Conservation (phyloP, 2,329 filamentous ascomycete genomes). For the Alternaria postmessia region DNA sequence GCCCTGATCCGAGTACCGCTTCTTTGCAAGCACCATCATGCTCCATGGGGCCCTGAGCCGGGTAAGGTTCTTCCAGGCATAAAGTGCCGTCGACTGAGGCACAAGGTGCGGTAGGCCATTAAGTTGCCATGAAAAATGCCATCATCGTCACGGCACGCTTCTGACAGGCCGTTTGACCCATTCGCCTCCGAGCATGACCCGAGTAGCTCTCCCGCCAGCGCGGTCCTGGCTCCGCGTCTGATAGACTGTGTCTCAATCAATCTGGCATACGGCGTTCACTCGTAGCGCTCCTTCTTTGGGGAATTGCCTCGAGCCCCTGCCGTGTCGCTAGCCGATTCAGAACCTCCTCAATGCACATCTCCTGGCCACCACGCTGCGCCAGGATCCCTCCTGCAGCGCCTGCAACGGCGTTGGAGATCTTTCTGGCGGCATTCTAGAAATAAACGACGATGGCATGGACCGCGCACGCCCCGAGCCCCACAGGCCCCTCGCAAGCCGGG, state of each 20-base stretch:
- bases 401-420: slow-evolving; percentile 54
- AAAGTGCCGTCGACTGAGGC: slow-evolving; percentile 30
- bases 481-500: slow-evolving; percentile 40
- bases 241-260: slow-evolving; percentile 40
- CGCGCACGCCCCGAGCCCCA: slow-evolving; percentile 32
- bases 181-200: slow-evolving; percentile 31
- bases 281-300: slow-evolving; percentile 47
- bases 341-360: slow-evolving; percentile 46
- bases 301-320: slow-evolving; percentile 41
- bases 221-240: slow-evolving; percentile 39
- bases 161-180: slow-evolving; percentile 15
- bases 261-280: slow-evolving; percentile 44
- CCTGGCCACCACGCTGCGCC: slow-evolving; percentile 47
- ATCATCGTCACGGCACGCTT: background rate
- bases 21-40: slow-evolving; percentile 36
- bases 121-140: slow-evolving; percentile 11
- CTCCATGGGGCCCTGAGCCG: slow-evolving; percentile 31
- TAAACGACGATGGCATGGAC: slow-evolving; percentile 47
- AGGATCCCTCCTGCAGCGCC: slow-evolving; percentile 47
- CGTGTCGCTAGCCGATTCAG: slow-evolving; percentile 43
- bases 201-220: slow-evolving; percentile 25
- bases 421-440: slow-evolving; percentile 54
- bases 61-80: slow-evolving; percentile 42
- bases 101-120: slow-evolving; percentile 32
- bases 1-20: slow-evolving; percentile 41